A percentile compares a stretch with the other conserved stretches of the same genome.
Conservation (phyloP, 805 yeast genomes). For the Metschnikowia orientalis region DNA sequence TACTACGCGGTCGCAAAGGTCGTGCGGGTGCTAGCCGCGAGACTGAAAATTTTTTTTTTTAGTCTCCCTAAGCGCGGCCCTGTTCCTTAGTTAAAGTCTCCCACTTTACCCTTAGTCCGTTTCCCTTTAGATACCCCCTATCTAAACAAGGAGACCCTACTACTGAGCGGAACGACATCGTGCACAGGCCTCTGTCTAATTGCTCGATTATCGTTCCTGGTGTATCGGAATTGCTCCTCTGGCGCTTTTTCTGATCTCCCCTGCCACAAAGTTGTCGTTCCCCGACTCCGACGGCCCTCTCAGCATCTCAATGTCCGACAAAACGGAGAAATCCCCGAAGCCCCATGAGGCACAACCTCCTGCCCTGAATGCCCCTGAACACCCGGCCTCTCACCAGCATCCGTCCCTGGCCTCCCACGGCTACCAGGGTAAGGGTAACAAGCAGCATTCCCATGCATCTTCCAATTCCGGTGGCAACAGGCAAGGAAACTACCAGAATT, state of each 20-base stretch:
- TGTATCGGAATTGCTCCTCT: too few species aligned
- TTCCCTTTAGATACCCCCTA: conserved; percentile 3
- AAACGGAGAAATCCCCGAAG: conserved; percentile 7
- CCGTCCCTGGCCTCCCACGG: conserved; percentile 9
- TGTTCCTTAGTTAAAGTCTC: conserved; percentile 4
- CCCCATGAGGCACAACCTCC: conserved; percentile 4
- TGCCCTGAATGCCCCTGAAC: not conserved
- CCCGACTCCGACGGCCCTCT: too few species aligned
- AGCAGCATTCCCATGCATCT: conserved; percentile 3
- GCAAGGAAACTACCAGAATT: conserved; percentile 17
- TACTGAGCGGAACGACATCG: conserved; percentile 3
- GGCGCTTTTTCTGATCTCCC: conserved; percentile 3
- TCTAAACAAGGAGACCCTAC: conserved; percentile 5
- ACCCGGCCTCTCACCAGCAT: conserved; percentile 2
- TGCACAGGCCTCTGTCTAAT: too few species aligned
- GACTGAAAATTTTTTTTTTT: conserved; percentile 4
- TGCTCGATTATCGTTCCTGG: too few species aligned
- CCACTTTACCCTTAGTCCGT: conserved; percentile 1
- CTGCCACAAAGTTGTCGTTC: too few species aligned
- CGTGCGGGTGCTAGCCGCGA: conserved; percentile 5
- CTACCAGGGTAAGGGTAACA: conserved; percentile 5
- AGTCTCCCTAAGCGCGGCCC: not conserved
- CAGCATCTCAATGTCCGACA: conserved; percentile 15
- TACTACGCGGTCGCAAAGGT: conserved; percentile 4
- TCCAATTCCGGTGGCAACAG: conserved; percentile 10